These are phyloP conservation scores for Nicotiana undulata DNA, from an alignment of 257 asterid genomes.

Conservation along the genomic window DNA sequence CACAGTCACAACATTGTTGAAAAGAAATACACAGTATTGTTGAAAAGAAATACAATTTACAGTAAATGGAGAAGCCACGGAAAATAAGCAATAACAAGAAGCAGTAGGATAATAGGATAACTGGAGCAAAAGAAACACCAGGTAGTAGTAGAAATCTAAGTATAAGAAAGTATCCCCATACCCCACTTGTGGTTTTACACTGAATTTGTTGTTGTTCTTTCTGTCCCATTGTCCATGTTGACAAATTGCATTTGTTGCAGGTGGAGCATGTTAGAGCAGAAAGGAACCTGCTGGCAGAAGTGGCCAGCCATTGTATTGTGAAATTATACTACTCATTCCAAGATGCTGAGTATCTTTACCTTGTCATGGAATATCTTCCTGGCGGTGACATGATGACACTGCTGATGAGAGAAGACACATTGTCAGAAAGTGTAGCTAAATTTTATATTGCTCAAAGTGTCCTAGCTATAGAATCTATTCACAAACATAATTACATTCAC, in stretches of 20 bases:
- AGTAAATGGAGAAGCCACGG: too few relatives aligned
- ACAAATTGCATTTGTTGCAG: conserved; percentile 10
- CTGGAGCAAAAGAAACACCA: too few relatives aligned
- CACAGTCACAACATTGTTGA: too few relatives aligned
- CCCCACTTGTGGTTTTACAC: too few relatives aligned
- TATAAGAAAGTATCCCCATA: too few relatives aligned
- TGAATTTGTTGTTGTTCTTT: too few relatives aligned
- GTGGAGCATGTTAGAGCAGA: conserved; percentile 27
- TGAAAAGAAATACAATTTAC: too few relatives aligned
- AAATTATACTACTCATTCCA: conserved; percentile 24
- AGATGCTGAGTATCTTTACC: conserved; percentile 23
- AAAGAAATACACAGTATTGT: too few relatives aligned
- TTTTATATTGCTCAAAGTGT: conserved; percentile 21
- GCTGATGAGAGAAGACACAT: conserved; percentile 18
- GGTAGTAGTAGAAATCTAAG: too few relatives aligned
- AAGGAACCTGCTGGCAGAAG: conserved; percentile 24
- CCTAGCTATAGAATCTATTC: conserved; percentile 24
- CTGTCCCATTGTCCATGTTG: not conserved
- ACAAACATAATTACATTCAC: conserved; percentile 23
- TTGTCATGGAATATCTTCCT: conserved; percentile 22
- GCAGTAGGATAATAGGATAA: too few relatives aligned
- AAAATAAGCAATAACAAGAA: too few relatives aligned
- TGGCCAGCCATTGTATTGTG: conserved; percentile 22
- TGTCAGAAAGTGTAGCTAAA: conserved; percentile 20
- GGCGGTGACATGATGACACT: conserved; percentile 24